phyloP scores from a whole-genome alignment of 139 green algal genomes.

The Deuterostichococcus epilithicus region DNA sequence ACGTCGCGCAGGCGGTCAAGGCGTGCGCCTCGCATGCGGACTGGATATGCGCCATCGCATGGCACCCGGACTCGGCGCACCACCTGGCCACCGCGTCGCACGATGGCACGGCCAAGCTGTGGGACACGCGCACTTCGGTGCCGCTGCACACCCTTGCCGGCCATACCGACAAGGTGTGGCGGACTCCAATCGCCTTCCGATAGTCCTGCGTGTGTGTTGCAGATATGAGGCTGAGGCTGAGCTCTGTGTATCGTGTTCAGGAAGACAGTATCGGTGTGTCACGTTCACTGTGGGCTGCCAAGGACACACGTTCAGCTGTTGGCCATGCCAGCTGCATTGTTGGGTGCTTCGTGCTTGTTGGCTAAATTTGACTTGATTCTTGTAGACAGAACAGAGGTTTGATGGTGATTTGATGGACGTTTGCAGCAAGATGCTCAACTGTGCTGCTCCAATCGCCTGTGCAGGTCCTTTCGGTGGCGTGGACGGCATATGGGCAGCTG shows the following conservation, averaged over 20 bases:
- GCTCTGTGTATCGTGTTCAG: too few species aligned
- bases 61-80: conserved; percentile 53
- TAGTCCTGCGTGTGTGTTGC: too few species aligned
- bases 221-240: too few species aligned
- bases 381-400: conserved; percentile 19
- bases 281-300: not conserved
- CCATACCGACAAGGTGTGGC: conserved; percentile 42
- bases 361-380: not conserved
- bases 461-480: conserved; percentile 22
- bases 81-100: conserved; percentile 60
- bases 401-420: conserved; percentile 30
- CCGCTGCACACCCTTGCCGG: conserved; percentile 54
- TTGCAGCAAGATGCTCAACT: not conserved
- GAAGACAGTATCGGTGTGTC: too few species aligned
- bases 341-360: not conserved
- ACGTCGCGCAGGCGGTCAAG: conserved; percentile 35
- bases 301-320: not conserved
- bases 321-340: not conserved
- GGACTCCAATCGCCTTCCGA: too few species aligned
- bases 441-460: not conserved
- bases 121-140: conserved; percentile 50
- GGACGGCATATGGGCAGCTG: not conserved
- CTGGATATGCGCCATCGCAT: conserved; percentile 68
- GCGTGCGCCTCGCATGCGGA: conserved; percentile 44
- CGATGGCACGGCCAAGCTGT: conserved; percentile 57